A percentile compares a stretch with the other conserved stretches of the same genome.
Evolutionary conservation across 2,329 filamentous ascomycete genomes (phyloP).

Genomic region (Fusarium redolens): DNA sequence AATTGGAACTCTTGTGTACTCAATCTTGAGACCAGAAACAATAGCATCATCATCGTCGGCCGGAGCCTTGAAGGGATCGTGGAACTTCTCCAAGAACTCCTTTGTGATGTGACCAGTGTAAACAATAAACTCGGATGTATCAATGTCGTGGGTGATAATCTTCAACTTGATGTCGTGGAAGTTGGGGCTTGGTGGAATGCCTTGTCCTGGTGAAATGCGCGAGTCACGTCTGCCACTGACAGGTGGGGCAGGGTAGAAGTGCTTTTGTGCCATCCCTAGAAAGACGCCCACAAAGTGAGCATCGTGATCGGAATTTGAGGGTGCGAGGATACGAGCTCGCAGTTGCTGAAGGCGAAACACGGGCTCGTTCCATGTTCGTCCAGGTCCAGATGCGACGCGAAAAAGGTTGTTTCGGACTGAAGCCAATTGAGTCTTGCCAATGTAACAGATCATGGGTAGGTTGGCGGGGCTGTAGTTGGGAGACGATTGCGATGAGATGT

Average conservation of each 20-base stretch:
- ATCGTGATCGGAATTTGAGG: slow-evolving; percentile 62
- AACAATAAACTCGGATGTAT: slow-evolving; percentile 63
- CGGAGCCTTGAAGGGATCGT: slow-evolving; percentile 57
- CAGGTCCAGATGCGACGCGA: slow-evolving; percentile 56
- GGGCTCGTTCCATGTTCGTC: slow-evolving; percentile 56
- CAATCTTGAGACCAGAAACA: slow-evolving; percentile 56
- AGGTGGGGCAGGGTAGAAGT: slow-evolving; percentile 56
- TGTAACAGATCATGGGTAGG: slow-evolving; percentile 56
- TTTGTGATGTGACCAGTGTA: slow-evolving; percentile 63
- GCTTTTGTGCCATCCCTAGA: slow-evolving; percentile 66
- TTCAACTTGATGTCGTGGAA: slow-evolving; percentile 62
- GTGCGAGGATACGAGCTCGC: slow-evolving; percentile 60
- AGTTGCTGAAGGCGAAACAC: slow-evolving; percentile 60
- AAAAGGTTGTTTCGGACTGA: slow-evolving; percentile 60
- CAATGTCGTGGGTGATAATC: slow-evolving; percentile 62
- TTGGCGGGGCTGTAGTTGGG: slow-evolving; percentile 36
- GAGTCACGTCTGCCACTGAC: slow-evolving; percentile 41
- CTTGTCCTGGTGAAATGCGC: slow-evolving; percentile 38
- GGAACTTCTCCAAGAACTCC: slow-evolving; percentile 62
- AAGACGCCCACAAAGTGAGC: slow-evolving; percentile 64
- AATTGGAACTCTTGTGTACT: slow-evolving; percentile 60
- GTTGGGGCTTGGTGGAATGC: slow-evolving; percentile 43
- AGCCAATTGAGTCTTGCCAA: slow-evolving; percentile 60
- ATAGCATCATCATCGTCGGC: slow-evolving; percentile 37
- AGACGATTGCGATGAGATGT: slow-evolving; percentile 37